A percentile compares a stretch with the other conserved stretches of the same genome.
Conservation (phyloP, 768 basidiomycete species). For the Dendrothele bispora region DNA sequence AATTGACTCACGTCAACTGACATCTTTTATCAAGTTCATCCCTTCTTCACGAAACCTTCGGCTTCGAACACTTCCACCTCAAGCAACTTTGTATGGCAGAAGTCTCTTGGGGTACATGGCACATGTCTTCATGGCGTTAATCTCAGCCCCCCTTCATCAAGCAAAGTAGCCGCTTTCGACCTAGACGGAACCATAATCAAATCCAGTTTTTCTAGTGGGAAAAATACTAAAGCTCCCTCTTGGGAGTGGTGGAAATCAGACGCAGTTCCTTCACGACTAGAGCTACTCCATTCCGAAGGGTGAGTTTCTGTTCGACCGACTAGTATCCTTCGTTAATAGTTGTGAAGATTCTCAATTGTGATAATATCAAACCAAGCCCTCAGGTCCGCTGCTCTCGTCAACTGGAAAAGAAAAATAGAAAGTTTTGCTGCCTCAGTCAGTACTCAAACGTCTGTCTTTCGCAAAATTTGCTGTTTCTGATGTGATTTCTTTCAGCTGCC, state of each 20-base stretch:
- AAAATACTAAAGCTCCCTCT: slow-evolving; percentile 2
- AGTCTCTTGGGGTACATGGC: slow-evolving; percentile 31
- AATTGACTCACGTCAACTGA: slow-evolving; percentile 1
- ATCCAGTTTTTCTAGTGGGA: slow-evolving; percentile 15
- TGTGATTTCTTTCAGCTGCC: slow-evolving; percentile 39
- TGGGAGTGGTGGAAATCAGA: slow-evolving; percentile 51
- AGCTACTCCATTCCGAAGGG: slow-evolving; percentile 47
- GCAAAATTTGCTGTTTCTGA: background rate
- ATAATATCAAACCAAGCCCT: slow-evolving; percentile 65
- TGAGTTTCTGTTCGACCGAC: slow-evolving; percentile 23
- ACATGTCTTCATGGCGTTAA: slow-evolving; percentile 35
- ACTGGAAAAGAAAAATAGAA: slow-evolving; percentile 63
- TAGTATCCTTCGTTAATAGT: background rate
- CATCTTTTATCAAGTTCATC: slow-evolving; percentile 28
- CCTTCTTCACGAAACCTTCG: slow-evolving; percentile 29
- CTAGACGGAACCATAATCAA: slow-evolving; percentile 72
- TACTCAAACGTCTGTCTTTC: background rate
- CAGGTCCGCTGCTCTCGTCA: slow-evolving; percentile 30
- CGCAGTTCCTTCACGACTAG: slow-evolving; percentile 48
- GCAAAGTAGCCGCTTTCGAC: slow-evolving; percentile 63
- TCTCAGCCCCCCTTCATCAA: slow-evolving; percentile 25
- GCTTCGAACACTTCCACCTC: background rate
- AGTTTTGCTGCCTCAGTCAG: slow-evolving; percentile 49
- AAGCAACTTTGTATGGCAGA: slow-evolving; percentile 11
- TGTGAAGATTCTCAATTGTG: slow-evolving; percentile 49